Evolutionary conservation across 2,329 filamentous ascomycete genomes (phyloP).

Genomic region (Colletotrichum sp.): DNA sequence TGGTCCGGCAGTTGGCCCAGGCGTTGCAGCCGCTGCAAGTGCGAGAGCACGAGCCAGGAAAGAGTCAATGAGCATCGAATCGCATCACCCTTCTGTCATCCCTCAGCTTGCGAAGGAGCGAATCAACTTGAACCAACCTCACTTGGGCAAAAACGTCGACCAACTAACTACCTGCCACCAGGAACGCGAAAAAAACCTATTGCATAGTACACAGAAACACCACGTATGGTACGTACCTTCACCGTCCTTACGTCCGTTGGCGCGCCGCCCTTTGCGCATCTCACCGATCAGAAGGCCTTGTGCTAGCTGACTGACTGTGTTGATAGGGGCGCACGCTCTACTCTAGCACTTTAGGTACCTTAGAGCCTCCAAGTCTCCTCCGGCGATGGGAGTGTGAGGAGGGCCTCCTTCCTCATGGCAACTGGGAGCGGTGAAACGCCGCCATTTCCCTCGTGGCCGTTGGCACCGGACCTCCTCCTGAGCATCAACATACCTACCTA

Average conservation of each 20-base stretch:
- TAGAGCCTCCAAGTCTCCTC: not conserved
- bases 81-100: not conserved
- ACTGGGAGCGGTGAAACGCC: not conserved
- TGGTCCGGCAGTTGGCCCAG: not conserved
- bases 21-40: not conserved
- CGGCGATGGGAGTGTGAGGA: not conserved
- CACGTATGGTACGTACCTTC: not conserved
- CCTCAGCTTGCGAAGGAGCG: not conserved
- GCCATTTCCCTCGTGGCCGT: not conserved
- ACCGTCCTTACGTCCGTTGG: slow-evolving; percentile 2
- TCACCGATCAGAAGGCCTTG: not conserved
- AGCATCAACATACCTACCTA: not conserved
- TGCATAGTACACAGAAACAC: not conserved
- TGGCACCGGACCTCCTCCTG: not conserved
- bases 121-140: not conserved
- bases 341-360: not conserved
- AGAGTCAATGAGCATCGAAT: not conserved
- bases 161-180: not conserved
- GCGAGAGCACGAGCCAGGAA: not conserved
- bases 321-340: not conserved
- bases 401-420: not conserved
- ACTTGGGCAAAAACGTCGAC: not conserved
- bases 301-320: not conserved
- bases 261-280: not conserved
- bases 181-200: not conserved